Evolutionary conservation across 192 early-diverging fungal genomes (phyloP), one percentile per base, ranked within the genome.

Genomic region (Glomus cerebriforme): DNA sequence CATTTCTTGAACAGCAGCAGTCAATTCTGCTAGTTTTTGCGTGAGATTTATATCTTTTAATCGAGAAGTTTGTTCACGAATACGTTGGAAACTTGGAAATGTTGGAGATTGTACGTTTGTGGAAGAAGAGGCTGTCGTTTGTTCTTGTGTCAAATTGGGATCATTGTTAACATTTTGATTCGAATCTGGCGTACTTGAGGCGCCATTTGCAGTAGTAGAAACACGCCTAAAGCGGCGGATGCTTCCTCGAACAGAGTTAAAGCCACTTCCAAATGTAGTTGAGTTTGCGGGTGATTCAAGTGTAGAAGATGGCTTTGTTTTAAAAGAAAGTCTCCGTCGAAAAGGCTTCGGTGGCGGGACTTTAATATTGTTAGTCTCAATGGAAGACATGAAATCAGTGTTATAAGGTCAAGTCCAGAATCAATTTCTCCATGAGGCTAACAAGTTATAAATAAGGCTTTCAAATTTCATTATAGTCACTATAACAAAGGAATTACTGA

Each of bases 231-330:
- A 54, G 1, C 71, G 71, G 26, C 71, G 39, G 26, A 73, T 73
- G 29, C 71, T 73, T 31, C 71, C 71, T 29, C 71, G 71, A 15
- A 73, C 71, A 27, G 71, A 54, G 45, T 73, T 73, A 29, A 73
- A 19, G 24, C 27, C 34, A 69, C 15, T 69, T 43, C 45, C 71
- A 6, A 32, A 65, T 12, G 24, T 65, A 29, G 63, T 31, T 22
- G 63, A 31, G 45, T 19, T 54, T 27, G 24, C 26, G 27, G n/a
- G 9, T 54, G 45, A 15, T 31, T 73, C 71, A n/a, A 12, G 29
- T 19, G 31, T n/a, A n/a, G 71, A 26, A 17, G n/a, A 7, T 54
- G 39, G 26, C 47, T 73, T 45, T 37, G 27, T 58, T 32, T n/a
- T 17, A 49, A 49, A 49, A 58, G 71, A 73, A 9, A 73, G 43